Evolutionary conservation across 192 early-diverging fungal species (phyloP).

Genomic region (Backusella tarrabulga): DNA sequence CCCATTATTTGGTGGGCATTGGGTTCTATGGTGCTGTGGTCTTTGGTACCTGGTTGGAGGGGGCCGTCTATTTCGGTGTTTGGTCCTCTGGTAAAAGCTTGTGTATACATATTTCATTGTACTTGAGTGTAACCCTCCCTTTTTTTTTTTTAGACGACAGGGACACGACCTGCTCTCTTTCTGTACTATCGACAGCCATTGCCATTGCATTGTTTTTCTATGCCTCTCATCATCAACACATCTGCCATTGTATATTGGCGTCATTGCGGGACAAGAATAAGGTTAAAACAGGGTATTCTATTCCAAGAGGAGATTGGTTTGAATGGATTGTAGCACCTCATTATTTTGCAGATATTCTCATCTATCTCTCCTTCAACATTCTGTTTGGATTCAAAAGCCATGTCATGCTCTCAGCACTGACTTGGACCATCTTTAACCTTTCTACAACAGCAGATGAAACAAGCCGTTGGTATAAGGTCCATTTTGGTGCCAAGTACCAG

Average conservation of each 20-base stretch:
- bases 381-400: conserved; percentile 37
- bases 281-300: conserved; percentile 38
- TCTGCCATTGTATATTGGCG: conserved; percentile 65
- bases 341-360: conserved; percentile 70
- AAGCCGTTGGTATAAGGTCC: conserved; percentile 63
- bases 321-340: conserved; percentile 61
- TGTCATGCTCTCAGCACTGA: conserved; percentile 40
- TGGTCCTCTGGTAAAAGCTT: conserved; percentile 1
- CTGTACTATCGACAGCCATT: conserved; percentile 17
- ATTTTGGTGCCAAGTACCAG: conserved; percentile 53
- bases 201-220: conserved; percentile 49
- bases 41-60: conserved; percentile 50
- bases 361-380: conserved; percentile 61
- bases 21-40: conserved; percentile 59
- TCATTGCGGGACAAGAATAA: conserved; percentile 41
- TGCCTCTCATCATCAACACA: conserved; percentile 63
- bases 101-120: not conserved
- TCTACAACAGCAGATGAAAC: conserved; percentile 61
- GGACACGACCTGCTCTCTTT: conserved; percentile 20
- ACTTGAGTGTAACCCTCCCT: not conserved
- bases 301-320: conserved; percentile 72
- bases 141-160: not conserved
- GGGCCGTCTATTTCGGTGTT: conserved; percentile 34
- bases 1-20: conserved; percentile 63
- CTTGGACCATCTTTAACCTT: conserved; percentile 66